Evolutionary conservation across 495 filamentous ascomycete species (phyloP).

Genomic region (Penicillium flavigenum): DNA sequence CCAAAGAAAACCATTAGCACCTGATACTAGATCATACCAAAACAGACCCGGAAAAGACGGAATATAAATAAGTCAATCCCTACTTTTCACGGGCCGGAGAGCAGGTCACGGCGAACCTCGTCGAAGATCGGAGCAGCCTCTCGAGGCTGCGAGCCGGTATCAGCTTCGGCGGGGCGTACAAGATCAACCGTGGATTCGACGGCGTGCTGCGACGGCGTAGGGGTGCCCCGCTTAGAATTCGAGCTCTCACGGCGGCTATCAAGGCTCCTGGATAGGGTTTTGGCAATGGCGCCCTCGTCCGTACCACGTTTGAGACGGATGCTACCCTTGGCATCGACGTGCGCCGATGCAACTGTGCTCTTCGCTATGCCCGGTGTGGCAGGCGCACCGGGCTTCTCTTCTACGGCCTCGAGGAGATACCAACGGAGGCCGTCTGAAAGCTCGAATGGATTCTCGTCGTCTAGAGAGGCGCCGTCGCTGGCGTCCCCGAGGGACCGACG

Average conservation of each 20-base stretch:
- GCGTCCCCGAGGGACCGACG: slow-evolving; percentile 52
- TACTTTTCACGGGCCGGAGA: slow-evolving; percentile 47
- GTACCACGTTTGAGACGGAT: slow-evolving; percentile 56
- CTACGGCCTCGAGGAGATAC: slow-evolving; percentile 90
- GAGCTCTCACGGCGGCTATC: slow-evolving; percentile 88
- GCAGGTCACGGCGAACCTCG: slow-evolving; percentile 53
- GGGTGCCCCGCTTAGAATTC: slow-evolving; percentile 66
- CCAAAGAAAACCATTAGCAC: slow-evolving; percentile 8
- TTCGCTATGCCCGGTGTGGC: slow-evolving; percentile 84
- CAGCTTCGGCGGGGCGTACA: slow-evolving; percentile 35
- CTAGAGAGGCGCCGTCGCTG: slow-evolving; percentile 61
- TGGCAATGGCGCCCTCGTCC: slow-evolving; percentile 61
- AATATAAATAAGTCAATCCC: slow-evolving; percentile 14
- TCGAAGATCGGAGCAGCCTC: slow-evolving; percentile 44
- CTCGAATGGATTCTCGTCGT: slow-evolving; percentile 97
- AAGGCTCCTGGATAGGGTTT: slow-evolving; percentile 79
- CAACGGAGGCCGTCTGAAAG: slow-evolving; percentile 92
- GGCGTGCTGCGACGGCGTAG: slow-evolving; percentile 34
- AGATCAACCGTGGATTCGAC: slow-evolving; percentile 42
- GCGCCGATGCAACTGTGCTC: slow-evolving; percentile 84
- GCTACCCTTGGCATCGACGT: slow-evolving; percentile 79
- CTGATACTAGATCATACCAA: neutral
- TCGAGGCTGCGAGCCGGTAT: slow-evolving; percentile 32
- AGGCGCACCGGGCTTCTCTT: slow-evolving; percentile 94
- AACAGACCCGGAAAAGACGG: slow-evolving; percentile 25